Evolutionary conservation across 2,329 filamentous ascomycete genomes (phyloP), one percentile per base, ranked within the genome.

Genomic region (Nigrospora sphaerica): DNA sequence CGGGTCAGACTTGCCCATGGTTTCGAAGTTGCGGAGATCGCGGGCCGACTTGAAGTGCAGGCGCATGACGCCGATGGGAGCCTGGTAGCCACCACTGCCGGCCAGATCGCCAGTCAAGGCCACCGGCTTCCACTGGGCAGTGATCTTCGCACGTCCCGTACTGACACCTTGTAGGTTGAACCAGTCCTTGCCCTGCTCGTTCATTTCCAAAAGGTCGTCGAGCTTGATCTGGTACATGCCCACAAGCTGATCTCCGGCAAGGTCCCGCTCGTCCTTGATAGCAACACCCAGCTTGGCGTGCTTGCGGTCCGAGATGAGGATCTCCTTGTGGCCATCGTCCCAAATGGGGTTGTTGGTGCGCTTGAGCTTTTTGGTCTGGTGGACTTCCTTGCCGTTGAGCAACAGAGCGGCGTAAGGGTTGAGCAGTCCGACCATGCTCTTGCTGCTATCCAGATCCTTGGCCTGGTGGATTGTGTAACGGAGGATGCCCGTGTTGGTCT

Each of bases 331-430:
- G 7, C 88, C 88, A 61, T 97, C 86, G 45, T 92, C 85, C 85
- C 91, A 98, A 58, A 98, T 91, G 9, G 93, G 93, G 58, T 95
- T 93, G 70, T 98, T 98, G 49, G 90, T 97, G 50, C 92, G 85
- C 77, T 97, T 98, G 58, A 96, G 78, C 66, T 91, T 95, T 69
- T 90, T 88, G 45, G 91, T 95, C 47, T 82, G 77, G 58, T 95
- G 90, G 5, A 97, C 78, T 62, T 95, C 86, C 67, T 93, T 95
- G 52, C 89, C 87, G 58, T 98, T 98, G 56, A 98, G 80, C 39
- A 96, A 77, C 43, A 98, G 76, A 32, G 83, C 76, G 11, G 88
- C 91, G 56, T 97, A 98, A 2, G 93, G 93, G 66, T 90, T 97
- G 40, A 98, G 83, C 52, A 85, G 78, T 31, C 93, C 93, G 49